Base-by-base conservation (phyloP, 208 protist species). In the Ichthyophonus hoferi region DNA sequence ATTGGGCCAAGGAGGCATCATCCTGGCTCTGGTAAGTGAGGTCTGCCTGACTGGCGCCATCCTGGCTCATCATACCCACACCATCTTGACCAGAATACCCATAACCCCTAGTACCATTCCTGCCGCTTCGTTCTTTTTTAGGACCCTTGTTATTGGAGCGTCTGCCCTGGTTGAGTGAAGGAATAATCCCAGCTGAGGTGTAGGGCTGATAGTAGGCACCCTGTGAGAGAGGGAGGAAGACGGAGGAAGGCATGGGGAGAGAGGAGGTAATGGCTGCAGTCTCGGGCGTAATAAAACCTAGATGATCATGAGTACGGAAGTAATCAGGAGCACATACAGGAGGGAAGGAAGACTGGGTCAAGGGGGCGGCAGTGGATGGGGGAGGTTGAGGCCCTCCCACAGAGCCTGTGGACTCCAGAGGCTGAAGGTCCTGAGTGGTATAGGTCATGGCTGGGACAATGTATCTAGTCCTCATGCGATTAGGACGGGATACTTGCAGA, bases 261-360 rank as follows among this genome's bases (percentile, higher is more conserved):
- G 50, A 7, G 7, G 7, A 34, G 77, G 7, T 35, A 38, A 38
- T 39, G 33, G 77, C 33, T 3, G 77, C 83, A 35, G 42, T 17
- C 38, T 87, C 83, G 35, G 83, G 42, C 7, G 12, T 78, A 40
- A 87, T 87, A 35, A 79, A 87, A 2, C 83, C 83, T 33, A 87
- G 43, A 14, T 34, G 83, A 39, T 87, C 83, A 12, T 39, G 38
- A 31, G 83, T 87, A 33, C 41, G 24, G 42, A 87, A 87, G 42
- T 79, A 87, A 3, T 87, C 83, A 24, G 7, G 7, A 24, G 50
- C 50, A 67, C 50, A 24, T 24, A 67, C 50, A 24, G 50, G 50
- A 24, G 50, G 14, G 24, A 24, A 24, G 50, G 50, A 7, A 67
- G 50, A 7, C 50, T 67, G 50, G 50, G 50, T 7, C 50, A 67